Conservation (phyloP, 2,329 filamentous ascomycete species). For the Podosphaera xanthii region DNA sequence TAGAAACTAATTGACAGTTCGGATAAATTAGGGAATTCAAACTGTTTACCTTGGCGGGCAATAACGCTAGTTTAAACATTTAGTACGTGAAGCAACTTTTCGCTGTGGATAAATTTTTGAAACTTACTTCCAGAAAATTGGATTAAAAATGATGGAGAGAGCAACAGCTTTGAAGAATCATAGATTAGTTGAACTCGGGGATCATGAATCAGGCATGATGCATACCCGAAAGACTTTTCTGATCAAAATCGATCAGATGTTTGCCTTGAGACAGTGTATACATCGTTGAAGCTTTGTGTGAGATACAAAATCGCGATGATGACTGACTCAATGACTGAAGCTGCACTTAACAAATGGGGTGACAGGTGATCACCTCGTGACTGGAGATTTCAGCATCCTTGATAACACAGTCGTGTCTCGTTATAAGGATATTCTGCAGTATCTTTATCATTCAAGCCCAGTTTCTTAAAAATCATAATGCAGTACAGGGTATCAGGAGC, state of each 20-base stretch:
- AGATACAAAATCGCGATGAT: too few species aligned
- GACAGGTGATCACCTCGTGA: too few species aligned
- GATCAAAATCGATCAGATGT: conserved; percentile 33
- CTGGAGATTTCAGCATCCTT: too few species aligned
- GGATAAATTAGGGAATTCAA: conserved; percentile 7
- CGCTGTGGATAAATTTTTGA: conserved; percentile 2
- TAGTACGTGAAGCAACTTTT: conserved; percentile 1
- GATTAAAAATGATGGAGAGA: conserved; percentile 74
- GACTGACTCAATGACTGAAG: too few species aligned
- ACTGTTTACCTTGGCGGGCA: conserved; percentile 46
- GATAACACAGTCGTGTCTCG: too few species aligned
- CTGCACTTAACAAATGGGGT: too few species aligned
- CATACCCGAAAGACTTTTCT: conserved; percentile 44
- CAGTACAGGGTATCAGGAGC: too few species aligned
- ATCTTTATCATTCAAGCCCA: too few species aligned
- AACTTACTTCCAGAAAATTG: conserved; percentile 97
- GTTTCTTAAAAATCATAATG: too few species aligned
- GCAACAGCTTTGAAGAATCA: conserved; percentile 42
- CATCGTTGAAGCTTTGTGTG: too few species aligned
- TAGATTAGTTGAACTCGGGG: conserved; percentile 4
- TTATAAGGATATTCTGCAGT: too few species aligned
- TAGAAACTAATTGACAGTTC: conserved; percentile 3
- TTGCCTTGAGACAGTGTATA: too few species aligned
- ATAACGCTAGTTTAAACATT: conserved; percentile 38
- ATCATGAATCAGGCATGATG: conserved; percentile 5